Base-by-base conservation (phyloP, 352 stramenopile genomes). In the Aphanomyces stellatus region DNA sequence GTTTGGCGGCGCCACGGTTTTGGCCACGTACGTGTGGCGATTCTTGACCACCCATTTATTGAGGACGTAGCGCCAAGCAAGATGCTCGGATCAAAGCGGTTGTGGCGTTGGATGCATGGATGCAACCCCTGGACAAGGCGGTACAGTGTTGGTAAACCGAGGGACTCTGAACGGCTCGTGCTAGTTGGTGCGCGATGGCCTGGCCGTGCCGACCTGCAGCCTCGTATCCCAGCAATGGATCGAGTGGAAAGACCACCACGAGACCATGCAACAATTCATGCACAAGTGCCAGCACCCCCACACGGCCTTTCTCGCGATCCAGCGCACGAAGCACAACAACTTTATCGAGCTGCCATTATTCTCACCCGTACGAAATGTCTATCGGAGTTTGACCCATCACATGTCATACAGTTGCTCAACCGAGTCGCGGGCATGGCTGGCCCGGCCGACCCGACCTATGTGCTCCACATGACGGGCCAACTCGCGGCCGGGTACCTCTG, bases 271-370 rank as follows among this genome's bases (percentile, higher is more conserved):
- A 53, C 63, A 71, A 41, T 76, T 85, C 51, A 67, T 66, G 0
- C 37, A 62, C 22, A 75, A 76, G 25, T 82, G 71, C 37, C 37
- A 46, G 37, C 73, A 88, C 37, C 46, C 35, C 2, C 25, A 76
- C 3, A 76, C 72, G 11, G 69, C 65, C 28, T 69, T 86, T 31
- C 75, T 74, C 34, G 77, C 76, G 53, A 57, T 88, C 60, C 69
- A 72, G 0, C 72, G 65, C 42, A 73, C 76, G 17, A 69, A 73
- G 10, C 81, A 90, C 79, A 90, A 87, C 76, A 87, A 90, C 62
- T 90, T 90, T 30, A 85, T 74, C 27, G 81, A 90, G 28, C 69
- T 90, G 25, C 74, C 78, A 3, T 49, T 88, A 25, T 90, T 90
- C 62, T 87, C 81, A 33, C 81, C 81, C 15, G 53, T 64, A 64